These are phyloP conservation scores for Tulasnella sp. DNA, from an alignment of 768 basidiomycete species.

Conservation along the genomic window DNA sequence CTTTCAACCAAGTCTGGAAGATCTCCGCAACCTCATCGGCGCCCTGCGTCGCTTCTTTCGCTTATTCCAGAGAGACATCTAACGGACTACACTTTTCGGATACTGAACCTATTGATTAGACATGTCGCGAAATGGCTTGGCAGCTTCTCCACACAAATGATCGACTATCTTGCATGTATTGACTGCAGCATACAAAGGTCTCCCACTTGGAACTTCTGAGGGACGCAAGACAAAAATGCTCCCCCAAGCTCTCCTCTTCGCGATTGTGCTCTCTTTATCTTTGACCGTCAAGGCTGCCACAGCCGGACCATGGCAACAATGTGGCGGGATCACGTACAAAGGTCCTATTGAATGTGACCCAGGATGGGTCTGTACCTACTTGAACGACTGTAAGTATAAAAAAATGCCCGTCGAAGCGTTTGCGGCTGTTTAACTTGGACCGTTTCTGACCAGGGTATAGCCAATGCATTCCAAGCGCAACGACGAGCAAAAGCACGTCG, in stretches of 20 bases:
- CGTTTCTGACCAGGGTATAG: not conserved
- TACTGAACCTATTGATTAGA: too few species aligned
- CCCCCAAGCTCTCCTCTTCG: not conserved
- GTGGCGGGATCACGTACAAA: not conserved
- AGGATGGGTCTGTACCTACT: not conserved
- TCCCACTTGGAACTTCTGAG: not conserved
- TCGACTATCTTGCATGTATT: not conserved
- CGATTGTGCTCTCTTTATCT: not conserved
- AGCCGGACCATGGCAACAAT: not conserved
- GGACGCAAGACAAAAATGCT: not conserved
- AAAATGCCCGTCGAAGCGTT: not conserved
- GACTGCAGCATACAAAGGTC: not conserved
- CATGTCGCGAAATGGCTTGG: not conserved
- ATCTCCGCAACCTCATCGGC: not conserved
- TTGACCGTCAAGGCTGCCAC: not conserved
- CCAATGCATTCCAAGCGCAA: not conserved
- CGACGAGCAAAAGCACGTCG: not conserved
- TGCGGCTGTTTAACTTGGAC: not conserved
- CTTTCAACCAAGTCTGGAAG: too few species aligned
- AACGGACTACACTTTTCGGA: not conserved
- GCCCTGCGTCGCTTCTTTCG: not conserved
- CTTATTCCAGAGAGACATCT: not conserved
- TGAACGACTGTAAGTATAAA: not conserved
- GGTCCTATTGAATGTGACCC: not conserved
- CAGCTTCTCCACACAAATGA: not conserved